phyloP scores from a whole-genome alignment of 129 eudicot genomes.

The Solidago caesia region DNA sequence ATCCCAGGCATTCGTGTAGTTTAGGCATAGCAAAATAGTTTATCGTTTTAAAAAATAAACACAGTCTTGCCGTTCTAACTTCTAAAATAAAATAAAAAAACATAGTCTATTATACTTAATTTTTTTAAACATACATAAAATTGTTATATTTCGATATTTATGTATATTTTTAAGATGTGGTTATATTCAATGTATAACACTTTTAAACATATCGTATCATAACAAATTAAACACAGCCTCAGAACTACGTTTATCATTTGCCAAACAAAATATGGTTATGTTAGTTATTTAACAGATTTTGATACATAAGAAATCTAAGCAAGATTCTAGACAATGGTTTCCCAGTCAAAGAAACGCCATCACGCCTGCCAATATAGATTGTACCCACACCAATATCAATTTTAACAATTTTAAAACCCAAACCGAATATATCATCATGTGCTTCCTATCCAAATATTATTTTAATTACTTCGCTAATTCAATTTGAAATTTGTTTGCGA shows the following conservation, averaged over 20 bases:
- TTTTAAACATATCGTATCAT: too few species aligned
- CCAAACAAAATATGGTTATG: background rate
- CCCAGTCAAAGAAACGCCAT: conserved; percentile 4
- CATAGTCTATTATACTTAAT: too few species aligned
- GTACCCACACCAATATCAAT: background rate
- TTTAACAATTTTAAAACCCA: background rate
- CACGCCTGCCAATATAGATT: background rate
- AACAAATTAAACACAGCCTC: too few species aligned
- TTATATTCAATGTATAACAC: too few species aligned
- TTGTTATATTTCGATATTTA: too few species aligned
- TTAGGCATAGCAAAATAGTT: too few species aligned
- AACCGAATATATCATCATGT: background rate
- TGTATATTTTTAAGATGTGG: too few species aligned
- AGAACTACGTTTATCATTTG: background rate
- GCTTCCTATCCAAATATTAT: background rate
- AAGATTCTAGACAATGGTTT: conserved; percentile 5
- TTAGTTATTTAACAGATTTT: background rate
- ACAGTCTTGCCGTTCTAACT: too few species aligned
- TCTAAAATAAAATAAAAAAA: too few species aligned
- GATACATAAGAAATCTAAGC: conserved; percentile 13
- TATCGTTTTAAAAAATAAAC: too few species aligned
- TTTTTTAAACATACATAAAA: too few species aligned
- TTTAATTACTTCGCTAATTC: background rate
- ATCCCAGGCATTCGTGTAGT: too few species aligned
- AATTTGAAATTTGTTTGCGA: background rate